Percentiles rank a stretch among this genome's conserved stretches.
phyloP scores from a whole-genome alignment of 2,329 filamentous ascomycete species.

The Lachnellula suecica region DNA sequence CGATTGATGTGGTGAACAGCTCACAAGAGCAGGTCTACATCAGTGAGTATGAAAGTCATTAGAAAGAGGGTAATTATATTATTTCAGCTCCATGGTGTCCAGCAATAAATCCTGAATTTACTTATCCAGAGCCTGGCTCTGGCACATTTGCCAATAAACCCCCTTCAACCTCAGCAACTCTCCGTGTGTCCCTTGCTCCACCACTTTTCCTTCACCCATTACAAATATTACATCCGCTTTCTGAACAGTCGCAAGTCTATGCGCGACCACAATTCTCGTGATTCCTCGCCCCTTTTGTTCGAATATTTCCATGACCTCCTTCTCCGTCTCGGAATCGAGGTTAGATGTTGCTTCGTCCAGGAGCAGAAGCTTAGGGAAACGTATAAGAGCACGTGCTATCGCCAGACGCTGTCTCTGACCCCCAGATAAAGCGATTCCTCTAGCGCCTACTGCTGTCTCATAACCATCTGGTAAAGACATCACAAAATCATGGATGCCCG shows the following conservation, averaged over 20 bases:
- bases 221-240: slow-evolving; percentile 31
- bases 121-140: no score
- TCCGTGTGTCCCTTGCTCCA: slow-evolving; percentile 25
- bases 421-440: slow-evolving; percentile 84
- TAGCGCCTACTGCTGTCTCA: slow-evolving; percentile 85
- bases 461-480: slow-evolving; percentile 78
- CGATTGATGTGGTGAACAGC: no score
- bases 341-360: slow-evolving; percentile 70
- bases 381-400: slow-evolving; percentile 70
- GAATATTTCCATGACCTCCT: slow-evolving; percentile 61
- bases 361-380: slow-evolving; percentile 64
- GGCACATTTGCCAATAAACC: slow-evolving; percentile 28
- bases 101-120: no score
- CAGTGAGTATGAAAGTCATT: no score
- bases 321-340: slow-evolving; percentile 52
- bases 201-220: slow-evolving; percentile 22
- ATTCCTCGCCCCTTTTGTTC: slow-evolving; percentile 57
- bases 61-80: no score
- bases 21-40: no score
- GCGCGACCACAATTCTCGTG: slow-evolving; percentile 43
- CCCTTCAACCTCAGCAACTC: slow-evolving; percentile 17
- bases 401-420: slow-evolving; percentile 95
- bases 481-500: slow-evolving; percentile 91
- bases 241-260: slow-evolving; percentile 29
- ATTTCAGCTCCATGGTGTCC: no score